Evolutionary conservation across 768 basidiomycete genomes (phyloP), one percentile per base, ranked within the genome.

Genomic region (Mycena pura): DNA sequence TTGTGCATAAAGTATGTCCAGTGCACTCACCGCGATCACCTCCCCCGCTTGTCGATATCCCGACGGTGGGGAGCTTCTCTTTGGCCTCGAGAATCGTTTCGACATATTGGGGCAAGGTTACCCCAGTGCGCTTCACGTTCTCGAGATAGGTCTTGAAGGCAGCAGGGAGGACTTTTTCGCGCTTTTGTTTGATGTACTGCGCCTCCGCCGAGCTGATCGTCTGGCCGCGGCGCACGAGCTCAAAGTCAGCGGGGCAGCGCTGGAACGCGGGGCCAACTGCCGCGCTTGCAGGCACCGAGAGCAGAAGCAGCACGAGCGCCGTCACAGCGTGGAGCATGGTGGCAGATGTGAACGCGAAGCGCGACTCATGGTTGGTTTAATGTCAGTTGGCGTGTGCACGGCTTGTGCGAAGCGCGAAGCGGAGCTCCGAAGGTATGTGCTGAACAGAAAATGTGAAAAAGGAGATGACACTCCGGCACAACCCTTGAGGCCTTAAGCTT

Each of bases 1-100:
- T n/a, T n/a, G n/a, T n/a, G n/a, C n/a, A n/a, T 3, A 27, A 7
- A 15, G 7, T 7, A 19, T 17, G 25, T 32, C 13, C 2, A 24
- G 24, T 1, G 4, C 24, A 54, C 63, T 40, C 53, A 0, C 86
- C 87, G 17, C 86, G 73, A 59, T 83, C 80, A 0, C 85, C 82
- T 11, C 87, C 87, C 19, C 87, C 87, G 27, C 81, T 83, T 14
- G 80, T 73, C 0, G 86, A 83, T 57, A 86, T 81, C 0, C 78
- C 82, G 3, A 85, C 67, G 9, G 68, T 77, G 5, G 80, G 82
- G 0, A 70, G 60, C 15, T 71, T 48, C 5, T 43, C 24, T 28
- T 32, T 40, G 40, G 43, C 62, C 29, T 57, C 32, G 28, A 75
- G 66, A 39, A 81, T 77, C 28, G 54, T 41, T 13, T 70, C 65